phyloP scores from a whole-genome alignment of 768 basidiomycete genomes.

The Dioszegia crocea region DNA sequence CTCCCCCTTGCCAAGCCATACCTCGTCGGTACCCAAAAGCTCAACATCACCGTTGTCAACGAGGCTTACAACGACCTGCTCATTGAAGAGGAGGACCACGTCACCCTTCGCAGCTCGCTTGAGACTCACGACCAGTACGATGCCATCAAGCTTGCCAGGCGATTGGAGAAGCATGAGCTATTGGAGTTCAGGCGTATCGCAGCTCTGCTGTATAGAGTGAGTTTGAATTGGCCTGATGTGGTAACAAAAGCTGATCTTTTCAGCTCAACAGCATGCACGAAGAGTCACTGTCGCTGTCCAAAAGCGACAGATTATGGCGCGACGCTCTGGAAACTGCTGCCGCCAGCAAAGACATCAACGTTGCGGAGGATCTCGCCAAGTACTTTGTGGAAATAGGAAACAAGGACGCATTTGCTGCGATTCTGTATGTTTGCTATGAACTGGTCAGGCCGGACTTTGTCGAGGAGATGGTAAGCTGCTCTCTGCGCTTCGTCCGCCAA shows the following conservation, averaged over 20 bases:
- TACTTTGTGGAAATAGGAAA: constrained; percentile 99
- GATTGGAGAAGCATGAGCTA: constrained; percentile 82
- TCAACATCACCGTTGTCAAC: constrained; percentile 95
- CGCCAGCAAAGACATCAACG: constrained; percentile 72
- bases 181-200: constrained; percentile 92
- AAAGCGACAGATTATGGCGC: constrained; percentile 95
- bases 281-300: constrained; percentile 88
- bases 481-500: neutral
- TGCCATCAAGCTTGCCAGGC: constrained; percentile 75
- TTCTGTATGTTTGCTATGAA: constrained; percentile 90
- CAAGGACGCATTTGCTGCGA: constrained; percentile 92
- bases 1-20: constrained; percentile 93
- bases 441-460: constrained; percentile 87
- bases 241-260: constrained; percentile 3
- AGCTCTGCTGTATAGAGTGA: constrained; percentile 90
- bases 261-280: constrained; percentile 96
- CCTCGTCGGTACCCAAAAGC: constrained; percentile 92
- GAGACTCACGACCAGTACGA: constrained; percentile 99
- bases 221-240: neutral
- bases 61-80: constrained; percentile 97
- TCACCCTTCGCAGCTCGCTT: constrained; percentile 93
- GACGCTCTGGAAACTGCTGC: constrained; percentile 93
- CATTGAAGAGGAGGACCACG: constrained; percentile 98
- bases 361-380: constrained; percentile 87
- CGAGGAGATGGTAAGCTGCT: constrained; percentile 62